These are phyloP conservation scores for Neurospora sp. DNA, from an alignment of 2,329 filamentous ascomycete species.

Conservation along the genomic window DNA sequence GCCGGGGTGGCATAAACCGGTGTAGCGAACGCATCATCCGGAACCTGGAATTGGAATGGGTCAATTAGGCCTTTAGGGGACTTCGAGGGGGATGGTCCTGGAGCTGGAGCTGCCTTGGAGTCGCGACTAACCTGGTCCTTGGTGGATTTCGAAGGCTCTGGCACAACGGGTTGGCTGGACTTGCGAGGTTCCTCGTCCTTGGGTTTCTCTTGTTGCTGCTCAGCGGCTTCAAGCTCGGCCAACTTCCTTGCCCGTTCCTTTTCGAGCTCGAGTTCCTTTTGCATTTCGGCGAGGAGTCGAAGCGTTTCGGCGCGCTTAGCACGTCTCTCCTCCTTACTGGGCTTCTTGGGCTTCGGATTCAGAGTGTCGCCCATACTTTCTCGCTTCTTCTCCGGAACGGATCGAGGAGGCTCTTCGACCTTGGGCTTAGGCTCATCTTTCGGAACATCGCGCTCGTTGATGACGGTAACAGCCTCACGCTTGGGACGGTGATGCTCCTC, in stretches of 20 bases:
- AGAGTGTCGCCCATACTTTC: not conserved
- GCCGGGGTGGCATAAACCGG: conserved; percentile 29
- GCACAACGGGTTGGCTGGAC: not conserved
- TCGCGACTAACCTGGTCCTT: not conserved
- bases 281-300: conserved; percentile 16
- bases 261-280: conserved; percentile 16
- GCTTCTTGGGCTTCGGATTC: conserved; percentile 9
- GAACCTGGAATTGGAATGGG: conserved; percentile 49
- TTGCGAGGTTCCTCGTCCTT: not conserved
- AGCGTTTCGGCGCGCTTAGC: conserved; percentile 12
- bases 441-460: conserved; percentile 11
- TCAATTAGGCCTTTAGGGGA: conserved; percentile 31
- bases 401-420: conserved; percentile 4
- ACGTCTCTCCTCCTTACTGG: conserved; percentile 14
- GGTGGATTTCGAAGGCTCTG: conserved; percentile 9
- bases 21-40: conserved; percentile 40
- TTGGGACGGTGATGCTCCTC: conserved; percentile 14
- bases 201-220: conserved; percentile 12
- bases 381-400: conserved; percentile 6
- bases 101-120: not conserved
- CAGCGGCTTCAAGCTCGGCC: conserved; percentile 18
- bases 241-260: conserved; percentile 10
- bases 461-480: conserved; percentile 12
- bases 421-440: conserved; percentile 4
- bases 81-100: conserved; percentile 10